A percentile compares a stretch with the other conserved stretches of the same genome.
phyloP scores from a whole-genome alignment of 1,284 basidiomycete species.

The Fomitopsis schrenkii region DNA sequence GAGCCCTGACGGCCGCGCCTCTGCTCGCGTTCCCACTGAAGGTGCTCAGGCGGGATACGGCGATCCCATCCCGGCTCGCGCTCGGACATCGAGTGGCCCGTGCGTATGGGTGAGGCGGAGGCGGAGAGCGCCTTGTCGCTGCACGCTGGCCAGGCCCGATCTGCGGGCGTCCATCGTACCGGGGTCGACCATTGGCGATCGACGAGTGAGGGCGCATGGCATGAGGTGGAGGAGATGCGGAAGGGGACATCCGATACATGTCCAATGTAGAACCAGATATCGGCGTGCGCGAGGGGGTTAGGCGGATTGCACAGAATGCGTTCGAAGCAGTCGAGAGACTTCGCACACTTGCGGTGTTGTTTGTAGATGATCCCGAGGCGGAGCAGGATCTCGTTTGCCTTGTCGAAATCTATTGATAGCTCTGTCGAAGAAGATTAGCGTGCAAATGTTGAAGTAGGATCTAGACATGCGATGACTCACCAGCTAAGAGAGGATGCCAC shows the following conservation, averaged over 20 bases:
- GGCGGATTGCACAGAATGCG: conserved; percentile 96
- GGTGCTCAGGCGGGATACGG: conserved; percentile 18
- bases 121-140: conserved; percentile 38
- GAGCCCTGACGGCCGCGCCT: conserved; percentile 39
- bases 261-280: conserved; percentile 99
- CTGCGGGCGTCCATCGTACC: conserved; percentile 38
- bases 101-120: conserved; percentile 47
- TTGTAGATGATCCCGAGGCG: conserved; percentile 99
- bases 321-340: conserved; percentile 89
- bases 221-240: conserved; percentile 49
- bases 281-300: conserved; percentile 91
- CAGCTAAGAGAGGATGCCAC: too few relatives aligned
- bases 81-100: conserved; percentile 39
- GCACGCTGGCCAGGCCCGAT: conserved; percentile 47
- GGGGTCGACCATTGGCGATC: conserved; percentile 39
- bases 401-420: conserved; percentile 78
- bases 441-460: not conserved
- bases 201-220: conserved; percentile 36
- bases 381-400: conserved; percentile 98
- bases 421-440: not conserved
- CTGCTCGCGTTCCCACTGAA: conserved; percentile 33
- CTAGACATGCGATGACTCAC: too few relatives aligned
- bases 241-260: conserved; percentile 73
- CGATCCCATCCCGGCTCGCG: conserved; percentile 56
- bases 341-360: conserved; percentile 90